Percentiles rank a stretch among this genome's conserved stretches.
These are phyloP conservation scores for Geotrichum australiense DNA, from an alignment of 1,139 yeast species.

Conservation along the genomic window DNA sequence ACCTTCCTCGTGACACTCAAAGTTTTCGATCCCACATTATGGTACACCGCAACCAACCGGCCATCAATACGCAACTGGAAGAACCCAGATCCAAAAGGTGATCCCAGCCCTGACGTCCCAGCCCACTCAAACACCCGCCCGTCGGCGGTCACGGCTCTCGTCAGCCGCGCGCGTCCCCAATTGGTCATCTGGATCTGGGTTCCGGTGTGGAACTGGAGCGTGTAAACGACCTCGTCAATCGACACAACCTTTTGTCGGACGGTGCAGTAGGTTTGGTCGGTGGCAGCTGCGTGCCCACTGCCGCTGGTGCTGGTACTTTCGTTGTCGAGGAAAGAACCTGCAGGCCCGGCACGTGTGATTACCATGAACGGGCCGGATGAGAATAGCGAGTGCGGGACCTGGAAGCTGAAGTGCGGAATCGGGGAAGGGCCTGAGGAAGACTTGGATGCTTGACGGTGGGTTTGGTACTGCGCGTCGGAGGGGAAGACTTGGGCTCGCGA, in stretches of 20 bases:
- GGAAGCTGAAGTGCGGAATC: conserved; percentile 12
- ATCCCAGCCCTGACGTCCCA: conserved; percentile 23
- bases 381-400: conserved; percentile 13
- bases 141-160: conserved; percentile 19
- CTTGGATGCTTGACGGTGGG: conserved; percentile 12
- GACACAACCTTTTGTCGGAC: conserved; percentile 16
- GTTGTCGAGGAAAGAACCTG: conserved; percentile 5
- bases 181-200: conserved; percentile 18
- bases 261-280: conserved; percentile 12
- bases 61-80: conserved; percentile 20
- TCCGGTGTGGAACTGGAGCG: conserved; percentile 14
- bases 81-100: conserved; percentile 23
- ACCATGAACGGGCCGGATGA: conserved; percentile 15
- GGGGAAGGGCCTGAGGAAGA: conserved; percentile 13
- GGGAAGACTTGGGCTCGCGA: conserved; percentile 17
- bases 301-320: conserved; percentile 1
- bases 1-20: conserved; percentile 16
- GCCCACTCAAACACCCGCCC: conserved; percentile 20
- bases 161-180: conserved; percentile 19
- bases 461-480: conserved; percentile 16
- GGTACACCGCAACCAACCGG: conserved; percentile 16
- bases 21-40: conserved; percentile 15
- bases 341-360: conserved; percentile 11
- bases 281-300: no score
- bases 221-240: conserved; percentile 14